A percentile compares a stretch with the other conserved stretches of the same genome.
Conservation (phyloP, 2,329 filamentous ascomycete species). For the Sarocladium strictum region DNA sequence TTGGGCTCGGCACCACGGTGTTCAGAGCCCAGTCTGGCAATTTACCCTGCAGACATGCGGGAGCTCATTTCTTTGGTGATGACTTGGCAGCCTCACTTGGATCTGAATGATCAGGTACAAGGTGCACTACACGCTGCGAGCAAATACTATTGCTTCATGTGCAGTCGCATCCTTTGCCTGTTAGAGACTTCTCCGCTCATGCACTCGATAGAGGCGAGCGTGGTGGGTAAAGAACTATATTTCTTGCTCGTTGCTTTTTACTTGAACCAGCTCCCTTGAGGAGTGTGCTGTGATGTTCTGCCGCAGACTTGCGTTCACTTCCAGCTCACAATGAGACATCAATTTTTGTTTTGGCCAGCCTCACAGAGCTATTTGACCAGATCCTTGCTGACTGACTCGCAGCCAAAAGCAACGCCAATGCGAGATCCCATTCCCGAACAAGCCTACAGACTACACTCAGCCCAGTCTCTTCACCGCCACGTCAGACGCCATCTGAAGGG, state of each 20-base stretch:
- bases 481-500: not conserved
- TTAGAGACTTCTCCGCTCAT: not conserved
- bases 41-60: no score
- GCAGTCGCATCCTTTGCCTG: slow-evolving; percentile 3
- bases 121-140: not conserved
- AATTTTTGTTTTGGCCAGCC: slow-evolving; percentile 2
- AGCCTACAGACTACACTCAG: not conserved
- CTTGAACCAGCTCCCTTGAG: not conserved
- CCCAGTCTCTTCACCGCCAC: slow-evolving; percentile 7
- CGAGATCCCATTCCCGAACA: not conserved
- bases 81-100: no score
- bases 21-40: no score
- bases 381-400: slow-evolving; percentile 8
- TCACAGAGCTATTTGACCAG: slow-evolving; percentile 1
- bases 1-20: no score
- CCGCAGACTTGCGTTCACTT: slow-evolving; percentile 4
- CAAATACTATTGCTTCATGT: not conserved
- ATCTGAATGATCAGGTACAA: not conserved
- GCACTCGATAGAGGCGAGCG: not conserved
- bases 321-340: not conserved
- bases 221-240: not conserved
- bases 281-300: not conserved
- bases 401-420: slow-evolving; percentile 5
- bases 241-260: slow-evolving; percentile 1
- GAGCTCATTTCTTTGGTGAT: no score